Conservation (phyloP, 495 filamentous ascomycete genomes). For the Astrocystis sublimbata region DNA sequence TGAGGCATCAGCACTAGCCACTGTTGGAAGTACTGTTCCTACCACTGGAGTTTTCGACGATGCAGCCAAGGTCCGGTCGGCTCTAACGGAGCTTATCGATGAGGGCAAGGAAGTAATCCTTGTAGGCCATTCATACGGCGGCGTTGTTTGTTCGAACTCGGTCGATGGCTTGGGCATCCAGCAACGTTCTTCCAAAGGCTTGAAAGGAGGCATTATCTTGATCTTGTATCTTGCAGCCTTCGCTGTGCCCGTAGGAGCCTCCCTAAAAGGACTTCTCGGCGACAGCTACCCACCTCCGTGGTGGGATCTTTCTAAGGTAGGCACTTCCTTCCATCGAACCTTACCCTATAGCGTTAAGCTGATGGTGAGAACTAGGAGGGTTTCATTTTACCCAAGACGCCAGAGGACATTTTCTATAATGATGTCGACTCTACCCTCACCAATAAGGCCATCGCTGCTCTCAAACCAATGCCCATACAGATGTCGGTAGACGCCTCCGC, state of each 20-base stretch:
- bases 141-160: conserved; percentile 39
- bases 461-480: conserved; percentile 13
- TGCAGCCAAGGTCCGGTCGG: neutral
- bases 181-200: conserved; percentile 24
- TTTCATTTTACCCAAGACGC: neutral
- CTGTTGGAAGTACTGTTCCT: conserved; percentile 33
- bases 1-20: conserved; percentile 34
- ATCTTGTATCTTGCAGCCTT: conserved; percentile 39
- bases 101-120: conserved; percentile 35
- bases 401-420: conserved; percentile 29
- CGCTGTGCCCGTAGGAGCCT: conserved; percentile 23
- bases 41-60: conserved; percentile 24
- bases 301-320: conserved; percentile 4
- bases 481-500: neutral
- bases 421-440: conserved; percentile 25
- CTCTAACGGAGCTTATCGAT: conserved; percentile 23
- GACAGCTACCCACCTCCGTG: neutral
- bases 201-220: conserved; percentile 38
- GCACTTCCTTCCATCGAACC: neutral
- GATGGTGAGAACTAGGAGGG: conserved; percentile 7
- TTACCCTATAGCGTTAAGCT: neutral
- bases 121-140: conserved; percentile 49
- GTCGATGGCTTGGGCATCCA: conserved; percentile 29
- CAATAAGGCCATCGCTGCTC: conserved; percentile 20
- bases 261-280: neutral